Percentiles rank a stretch among this genome's conserved stretches.
These are phyloP conservation scores for Alternaria alternata DNA, from an alignment of 2,329 filamentous ascomycete genomes.

Conservation along the genomic window DNA sequence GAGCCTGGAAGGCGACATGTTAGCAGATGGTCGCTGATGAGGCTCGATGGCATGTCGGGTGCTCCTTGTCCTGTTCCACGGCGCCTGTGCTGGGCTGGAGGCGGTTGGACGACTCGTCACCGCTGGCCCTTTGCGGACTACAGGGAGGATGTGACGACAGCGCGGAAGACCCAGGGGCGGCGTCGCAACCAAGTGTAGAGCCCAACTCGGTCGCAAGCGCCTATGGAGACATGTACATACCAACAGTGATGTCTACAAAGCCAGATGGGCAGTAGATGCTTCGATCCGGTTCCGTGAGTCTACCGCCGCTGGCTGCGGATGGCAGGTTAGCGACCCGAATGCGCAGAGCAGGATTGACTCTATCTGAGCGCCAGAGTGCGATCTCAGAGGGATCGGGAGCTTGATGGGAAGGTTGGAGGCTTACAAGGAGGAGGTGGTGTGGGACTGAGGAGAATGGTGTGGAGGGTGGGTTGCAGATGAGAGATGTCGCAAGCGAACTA, in stretches of 20 bases:
- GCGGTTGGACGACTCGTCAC: slow-evolving; percentile 39
- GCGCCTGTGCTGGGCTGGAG: slow-evolving; percentile 28
- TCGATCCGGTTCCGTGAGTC: slow-evolving; percentile 44
- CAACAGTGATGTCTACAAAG: slow-evolving; percentile 32
- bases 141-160: slow-evolving; percentile 42
- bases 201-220: slow-evolving; percentile 43
- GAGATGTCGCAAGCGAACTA: slow-evolving; percentile 35
- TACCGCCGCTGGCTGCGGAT: slow-evolving; percentile 47
- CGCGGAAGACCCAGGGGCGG: slow-evolving; percentile 27
- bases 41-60: slow-evolving; percentile 25
- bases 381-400: slow-evolving; percentile 19
- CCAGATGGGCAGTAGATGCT: slow-evolving; percentile 38
- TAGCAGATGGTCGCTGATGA: slow-evolving; percentile 35
- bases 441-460: slow-evolving; percentile 32
- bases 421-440: slow-evolving; percentile 37
- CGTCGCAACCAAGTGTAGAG: slow-evolving; percentile 22
- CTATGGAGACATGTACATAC: slow-evolving; percentile 45
- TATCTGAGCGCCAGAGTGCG: slow-evolving; percentile 22
- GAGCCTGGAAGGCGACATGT: slow-evolving; percentile 29
- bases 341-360: slow-evolving; percentile 29
- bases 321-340: slow-evolving; percentile 41
- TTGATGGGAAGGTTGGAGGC: slow-evolving; percentile 29
- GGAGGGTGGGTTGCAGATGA: slow-evolving; percentile 37
- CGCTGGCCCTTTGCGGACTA: slow-evolving; percentile 41
- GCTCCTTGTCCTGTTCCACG: slow-evolving; percentile 27